Evolutionary conservation across 2,329 filamentous ascomycete genomes (phyloP), one percentile per base, ranked within the genome.

Genomic region (Aspergillus felis): DNA sequence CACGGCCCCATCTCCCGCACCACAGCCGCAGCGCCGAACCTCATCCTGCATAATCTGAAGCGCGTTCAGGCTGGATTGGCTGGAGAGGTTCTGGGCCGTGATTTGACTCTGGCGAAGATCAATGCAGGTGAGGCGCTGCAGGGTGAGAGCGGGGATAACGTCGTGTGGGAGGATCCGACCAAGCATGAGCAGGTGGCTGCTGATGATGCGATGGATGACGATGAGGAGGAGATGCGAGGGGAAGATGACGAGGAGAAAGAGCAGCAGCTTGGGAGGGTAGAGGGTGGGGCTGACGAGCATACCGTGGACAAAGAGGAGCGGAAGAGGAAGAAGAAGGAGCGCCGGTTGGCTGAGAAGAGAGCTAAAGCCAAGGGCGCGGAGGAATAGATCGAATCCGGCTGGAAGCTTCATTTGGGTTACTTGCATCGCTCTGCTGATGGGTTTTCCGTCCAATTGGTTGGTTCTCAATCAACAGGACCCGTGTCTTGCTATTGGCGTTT

Each of bases 251-350:
- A 73, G 22, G 72, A 78, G 41, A 71, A 76, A 53, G 76, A 74
- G 1, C 76, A 78, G 54, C 60, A 78, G 54, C 70, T 72, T 5
- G 64, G 64, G 27, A 64, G 73, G 28, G 57, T 49, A 17, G 51
- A 58, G 9, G 67, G 69, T 27, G 68, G 72, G 10, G 67, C 70
- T 25, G 68, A 72, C 44, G 6, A 47, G 3, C 44, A 24, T 51
- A 71, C 65, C 50, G 61, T 77, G 51, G 79, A 82, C 60, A 82
- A 81, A 68, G 81, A 81, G 61, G 79, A 81, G 55, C 76, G 81
- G 60, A 84, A 82, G 71, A 75, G 75, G 62, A 77, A 75, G 58
- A 86, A 86, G 78, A 84, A 83, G 69, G 78, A 80, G 66, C 76
- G 79, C 65, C 74, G 75, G 56, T 72, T 77, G 64, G 77, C 77